Base-by-base conservation (phyloP, 345 rosid genomes). In the Citrus medica region DNA sequence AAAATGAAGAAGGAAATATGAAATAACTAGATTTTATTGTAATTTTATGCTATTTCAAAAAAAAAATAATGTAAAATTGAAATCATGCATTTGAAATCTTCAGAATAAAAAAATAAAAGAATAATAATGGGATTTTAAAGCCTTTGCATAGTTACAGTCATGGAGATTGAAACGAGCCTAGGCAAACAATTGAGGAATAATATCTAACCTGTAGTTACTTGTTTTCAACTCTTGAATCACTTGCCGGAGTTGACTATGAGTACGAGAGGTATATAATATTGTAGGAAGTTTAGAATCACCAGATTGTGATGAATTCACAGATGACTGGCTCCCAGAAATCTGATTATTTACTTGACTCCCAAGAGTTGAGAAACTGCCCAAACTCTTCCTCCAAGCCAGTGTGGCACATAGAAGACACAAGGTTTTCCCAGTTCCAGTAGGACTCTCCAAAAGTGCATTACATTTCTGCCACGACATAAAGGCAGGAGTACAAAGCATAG, bases 391-490 rank as follows among this genome's bases (percentile, higher is more conserved):
- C 99, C 99, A 96, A n/a, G 94, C 95, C 89, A 96, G 83, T 71
- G 98, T 90, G 66, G 98, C 98, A 85, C 99, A 96, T 17, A 94
- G 97, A 82, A 96, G 97, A 84, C 97, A 94, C 61, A 92, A 78
- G 12, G 99, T 96, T 85, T 96, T 96, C 73, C 99, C 98, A 4
- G 99, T 96, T 77, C 98, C 99, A 59, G 99, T 94, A 13, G 98
- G 99, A 83, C 98, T 96, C 86, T 96, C 99, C 88, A 96, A 84
- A 69, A 96, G 95, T 13, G 97, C 98, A 85, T 92, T 94, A 73
- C 94, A 87, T 81, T 85, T 87, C 99, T 96, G 88, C 73, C 77
- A 75, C 24, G 25, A 19, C 59, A 82, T 22, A 60, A 80, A 68
- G 27, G 68, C 37, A 65, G 37, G 40, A 27, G 62, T 25, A 64